Conservation (phyloP, 768 basidiomycete species). For the Psilocybe cyanescens region DNA sequence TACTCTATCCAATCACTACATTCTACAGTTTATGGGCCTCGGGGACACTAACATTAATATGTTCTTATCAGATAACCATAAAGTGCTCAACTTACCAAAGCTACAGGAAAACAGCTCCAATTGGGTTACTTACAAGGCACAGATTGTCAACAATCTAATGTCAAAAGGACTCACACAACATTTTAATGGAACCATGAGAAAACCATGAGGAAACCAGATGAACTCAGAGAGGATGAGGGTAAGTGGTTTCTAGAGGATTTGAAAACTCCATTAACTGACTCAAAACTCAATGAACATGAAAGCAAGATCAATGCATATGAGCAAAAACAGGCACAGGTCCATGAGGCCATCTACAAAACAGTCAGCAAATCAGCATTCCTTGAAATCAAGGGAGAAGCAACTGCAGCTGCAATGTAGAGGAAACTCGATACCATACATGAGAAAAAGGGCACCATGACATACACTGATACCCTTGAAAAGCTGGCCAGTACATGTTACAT, state of each 20-base stretch:
- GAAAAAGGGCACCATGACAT: slow-evolving; percentile 22
- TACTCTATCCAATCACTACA: too few species aligned
- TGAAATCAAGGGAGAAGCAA: slow-evolving; percentile 24
- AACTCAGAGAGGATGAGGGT: slow-evolving; percentile 14
- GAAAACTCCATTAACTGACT: slow-evolving; percentile 2
- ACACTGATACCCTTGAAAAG: slow-evolving; percentile 22
- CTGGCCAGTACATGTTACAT: slow-evolving; percentile 23
- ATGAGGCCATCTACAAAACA: slow-evolving; percentile 28
- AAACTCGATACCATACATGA: slow-evolving; percentile 25
- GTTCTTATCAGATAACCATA: slow-evolving; percentile 3
- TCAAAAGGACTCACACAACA: slow-evolving; percentile 30
- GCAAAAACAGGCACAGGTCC: slow-evolving; percentile 27
- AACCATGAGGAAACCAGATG: slow-evolving; percentile 13
- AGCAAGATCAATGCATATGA: slow-evolving; percentile 27
- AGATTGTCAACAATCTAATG: slow-evolving; percentile 23
- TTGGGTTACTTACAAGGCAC: slow-evolving; percentile 31
- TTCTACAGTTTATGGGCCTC: too few species aligned
- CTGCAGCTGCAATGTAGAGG: slow-evolving; percentile 23
- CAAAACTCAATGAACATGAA: slow-evolving; percentile 16
- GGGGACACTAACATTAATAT: too few species aligned
- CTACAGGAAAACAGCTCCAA: slow-evolving; percentile 31
- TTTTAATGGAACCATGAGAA: slow-evolving; percentile 22
- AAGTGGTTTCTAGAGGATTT: slow-evolving; percentile 13
- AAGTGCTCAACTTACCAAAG: slow-evolving; percentile 26
- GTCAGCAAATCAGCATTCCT: slow-evolving; percentile 23